A percentile compares a stretch with the other conserved stretches of the same genome.
Evolutionary conservation across 2,329 filamentous ascomycete species (phyloP).

Genomic region (Madurella mycetomatis): DNA sequence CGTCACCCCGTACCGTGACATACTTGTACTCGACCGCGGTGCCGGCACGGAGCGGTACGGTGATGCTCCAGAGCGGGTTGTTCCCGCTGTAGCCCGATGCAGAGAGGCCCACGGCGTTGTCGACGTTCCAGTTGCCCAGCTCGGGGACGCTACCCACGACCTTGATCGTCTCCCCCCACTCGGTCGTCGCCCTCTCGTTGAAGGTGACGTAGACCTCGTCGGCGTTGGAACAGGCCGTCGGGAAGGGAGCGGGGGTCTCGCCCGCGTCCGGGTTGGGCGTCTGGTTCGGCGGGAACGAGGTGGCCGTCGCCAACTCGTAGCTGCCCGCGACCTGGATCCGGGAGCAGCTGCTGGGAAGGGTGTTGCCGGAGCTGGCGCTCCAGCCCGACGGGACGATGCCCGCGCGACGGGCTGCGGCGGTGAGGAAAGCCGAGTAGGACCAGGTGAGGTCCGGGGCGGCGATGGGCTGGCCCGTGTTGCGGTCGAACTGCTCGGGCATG

Average conservation of each 20-base stretch:
- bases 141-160: constrained; percentile 55
- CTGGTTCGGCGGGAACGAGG: constrained; percentile 47
- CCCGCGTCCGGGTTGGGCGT: constrained; percentile 38
- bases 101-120: constrained; percentile 51
- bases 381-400: constrained; percentile 54
- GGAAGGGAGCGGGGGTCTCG: constrained; percentile 25
- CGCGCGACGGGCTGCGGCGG: constrained; percentile 54
- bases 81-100: constrained; percentile 54
- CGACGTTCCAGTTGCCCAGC: constrained; percentile 60
- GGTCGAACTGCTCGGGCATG: constrained; percentile 63
- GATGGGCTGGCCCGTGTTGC: constrained; percentile 47
- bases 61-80: constrained; percentile 59
- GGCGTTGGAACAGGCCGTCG: constrained; percentile 36
- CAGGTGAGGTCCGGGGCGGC: constrained; percentile 67
- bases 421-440: constrained; percentile 69
- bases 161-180: constrained; percentile 60
- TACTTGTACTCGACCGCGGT: constrained; percentile 63
- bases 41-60: constrained; percentile 52
- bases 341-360: constrained; percentile 47
- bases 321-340: constrained; percentile 44
- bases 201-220: constrained; percentile 59
- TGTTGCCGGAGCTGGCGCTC: constrained; percentile 43
- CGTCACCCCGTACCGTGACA: constrained; percentile 53
- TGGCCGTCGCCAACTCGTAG: constrained; percentile 47
- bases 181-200: constrained; percentile 52